Evolutionary conservation across 164 flowering plant genomes (phyloP).

Genomic region (Platanus orientalis): DNA sequence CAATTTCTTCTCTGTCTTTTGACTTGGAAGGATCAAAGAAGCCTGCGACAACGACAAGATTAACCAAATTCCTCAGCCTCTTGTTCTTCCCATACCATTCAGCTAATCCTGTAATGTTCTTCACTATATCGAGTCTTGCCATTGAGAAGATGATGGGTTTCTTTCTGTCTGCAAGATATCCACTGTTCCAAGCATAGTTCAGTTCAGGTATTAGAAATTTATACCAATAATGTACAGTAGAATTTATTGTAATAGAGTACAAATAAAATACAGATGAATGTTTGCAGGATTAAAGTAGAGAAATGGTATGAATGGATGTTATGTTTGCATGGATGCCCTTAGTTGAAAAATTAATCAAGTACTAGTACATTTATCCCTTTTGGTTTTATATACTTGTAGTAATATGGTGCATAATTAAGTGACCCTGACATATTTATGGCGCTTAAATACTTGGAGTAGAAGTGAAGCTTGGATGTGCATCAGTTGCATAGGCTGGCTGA

Average conservation of each 20-base stretch:
- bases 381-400: too few relatives aligned
- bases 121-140: constrained; percentile 96
- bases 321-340: too few relatives aligned
- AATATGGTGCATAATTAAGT: too few relatives aligned
- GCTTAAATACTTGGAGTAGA: neutral
- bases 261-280: too few relatives aligned
- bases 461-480: too few relatives aligned
- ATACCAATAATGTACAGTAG: neutral
- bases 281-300: too few relatives aligned
- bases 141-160: constrained; percentile 96
- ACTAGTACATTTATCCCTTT: too few relatives aligned
- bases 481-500: too few relatives aligned
- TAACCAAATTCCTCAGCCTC: constrained; percentile 60
- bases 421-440: too few relatives aligned
- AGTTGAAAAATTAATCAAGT: too few relatives aligned
- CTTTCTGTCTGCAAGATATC: constrained; percentile 65
- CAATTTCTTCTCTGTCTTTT: constrained; percentile 86
- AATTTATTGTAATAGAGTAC: neutral
- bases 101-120: constrained; percentile 74
- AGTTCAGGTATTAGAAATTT: constrained; percentile 10
- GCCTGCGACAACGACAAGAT: constrained; percentile 84
- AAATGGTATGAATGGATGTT: too few relatives aligned
- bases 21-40: constrained; percentile 82
- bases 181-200: constrained; percentile 42
- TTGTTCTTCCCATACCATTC: constrained; percentile 93